Evolutionary conservation across 2,329 filamentous ascomycete genomes (phyloP), one percentile per base, ranked within the genome.

Genomic region (Alternaria panax): DNA sequence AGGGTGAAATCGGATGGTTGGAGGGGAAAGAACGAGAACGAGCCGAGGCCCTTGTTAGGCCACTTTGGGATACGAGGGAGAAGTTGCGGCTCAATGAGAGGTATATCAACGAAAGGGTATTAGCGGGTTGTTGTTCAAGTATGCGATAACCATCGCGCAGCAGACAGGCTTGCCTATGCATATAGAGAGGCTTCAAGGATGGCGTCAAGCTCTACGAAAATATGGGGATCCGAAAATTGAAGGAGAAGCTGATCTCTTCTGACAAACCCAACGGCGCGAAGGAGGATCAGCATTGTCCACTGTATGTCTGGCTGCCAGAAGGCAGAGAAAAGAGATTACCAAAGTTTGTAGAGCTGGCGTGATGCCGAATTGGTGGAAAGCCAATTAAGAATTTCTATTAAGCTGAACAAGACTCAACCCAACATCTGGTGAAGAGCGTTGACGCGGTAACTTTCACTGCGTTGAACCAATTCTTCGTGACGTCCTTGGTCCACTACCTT

Each of bases 341-440:
- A 20, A 48, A 60, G 9, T 48, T 54, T 27, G 62, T 70, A 7
- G 34, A 67, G 25, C 54, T 70, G 34, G 67, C 57, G 25, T 52
- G n/a, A 28, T 6, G 18, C 11, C 25, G n/a, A 25, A 20, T 47
- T 45, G 14, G 24, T 40, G 14, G 11, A 53, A 53, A 18, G 14
- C 5, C 7, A 54, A 42, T 25, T 43, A 58, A 30, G 14, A 51
- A 48, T 52, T 42, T 53, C 42, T 58, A 61, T 56, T 51, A n/a
- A 24, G 11, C 18, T 38, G n/a, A 59, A 47, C 14, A 51, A 34
- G 50, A n/a, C 40, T 66, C 58, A 76, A 18, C 75, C 78, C 51
- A 83, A 52, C 65, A 80, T 82, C 65, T 85, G 83, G 62, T 83
- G 80, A 48, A 84, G 73, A 20, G 81, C 83, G 70, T 83, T 85